Percentiles rank a stretch among this genome's conserved stretches.
Evolutionary conservation across 306 rosid genomes (phyloP).

Genomic region (Purshia tridentata): DNA sequence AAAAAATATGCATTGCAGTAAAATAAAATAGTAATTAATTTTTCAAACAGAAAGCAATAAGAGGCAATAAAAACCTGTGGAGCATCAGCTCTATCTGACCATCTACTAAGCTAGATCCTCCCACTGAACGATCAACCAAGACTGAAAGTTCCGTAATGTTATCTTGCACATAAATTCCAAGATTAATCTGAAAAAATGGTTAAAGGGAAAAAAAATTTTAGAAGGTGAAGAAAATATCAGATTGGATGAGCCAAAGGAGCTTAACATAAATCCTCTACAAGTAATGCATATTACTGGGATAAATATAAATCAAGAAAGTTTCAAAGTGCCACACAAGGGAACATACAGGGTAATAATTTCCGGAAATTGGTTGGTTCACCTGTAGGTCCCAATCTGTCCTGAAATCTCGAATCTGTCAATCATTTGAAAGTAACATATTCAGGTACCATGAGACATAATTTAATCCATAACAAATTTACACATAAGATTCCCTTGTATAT

Average conservation of each 20-base stretch:
- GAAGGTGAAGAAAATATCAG: not conserved
- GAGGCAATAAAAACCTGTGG: constrained; percentile 33
- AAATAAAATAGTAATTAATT: not conserved
- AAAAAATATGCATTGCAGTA: not conserved
- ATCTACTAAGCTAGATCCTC: constrained; percentile 44
- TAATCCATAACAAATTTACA: not conserved
- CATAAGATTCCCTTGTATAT: not conserved
- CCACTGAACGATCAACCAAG: constrained; percentile 44
- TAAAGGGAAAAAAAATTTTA: not conserved
- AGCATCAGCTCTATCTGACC: constrained; percentile 52
- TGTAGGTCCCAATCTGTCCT: constrained; percentile 40
- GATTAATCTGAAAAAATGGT: constrained; percentile 36
- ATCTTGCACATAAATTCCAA: constrained; percentile 41
- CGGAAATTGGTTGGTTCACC: constrained; percentile 35
- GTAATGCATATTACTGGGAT: not conserved
- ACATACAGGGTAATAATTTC: constrained; percentile 40
- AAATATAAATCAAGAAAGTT: constrained; percentile 2
- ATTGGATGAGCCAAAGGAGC: not conserved
- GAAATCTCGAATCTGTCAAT: constrained; percentile 34
- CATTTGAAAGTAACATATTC: constrained; percentile 11
- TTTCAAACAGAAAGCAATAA: not conserved
- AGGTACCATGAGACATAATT: not conserved
- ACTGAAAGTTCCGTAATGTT: constrained; percentile 37
- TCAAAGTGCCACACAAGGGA: constrained; percentile 6
- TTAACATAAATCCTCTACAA: not conserved